Evolutionary conservation across 139 green algal genomes (phyloP).

Genomic region (Gonium pectorale): DNA sequence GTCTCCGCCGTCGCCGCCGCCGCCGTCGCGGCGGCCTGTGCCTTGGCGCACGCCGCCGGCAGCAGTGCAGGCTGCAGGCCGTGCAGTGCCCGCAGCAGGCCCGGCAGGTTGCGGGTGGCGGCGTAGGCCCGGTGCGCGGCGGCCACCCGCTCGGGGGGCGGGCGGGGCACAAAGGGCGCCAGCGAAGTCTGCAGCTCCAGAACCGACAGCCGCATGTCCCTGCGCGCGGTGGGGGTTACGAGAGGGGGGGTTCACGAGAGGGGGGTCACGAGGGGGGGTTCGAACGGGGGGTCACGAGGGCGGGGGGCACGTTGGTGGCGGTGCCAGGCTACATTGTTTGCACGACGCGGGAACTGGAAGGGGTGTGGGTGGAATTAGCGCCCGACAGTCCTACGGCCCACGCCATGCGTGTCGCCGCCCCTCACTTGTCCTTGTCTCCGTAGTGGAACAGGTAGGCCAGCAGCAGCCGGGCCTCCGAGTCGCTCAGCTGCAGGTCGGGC

Average conservation of each 20-base stretch:
- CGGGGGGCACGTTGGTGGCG: too few relatives aligned
- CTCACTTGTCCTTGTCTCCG: constrained; percentile 37
- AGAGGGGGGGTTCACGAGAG: too few relatives aligned
- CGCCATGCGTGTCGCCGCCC: too few relatives aligned
- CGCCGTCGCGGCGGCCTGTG: not conserved
- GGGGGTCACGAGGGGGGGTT: not conserved
- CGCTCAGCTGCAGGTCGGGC: not conserved
- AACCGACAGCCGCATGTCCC: constrained; percentile 12
- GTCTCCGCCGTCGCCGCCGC: not conserved
- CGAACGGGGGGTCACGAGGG: too few relatives aligned
- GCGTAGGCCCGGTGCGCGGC: not conserved
- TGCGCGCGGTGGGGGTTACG: too few relatives aligned
- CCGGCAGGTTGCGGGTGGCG: constrained; percentile 11
- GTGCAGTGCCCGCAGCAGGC: not conserved
- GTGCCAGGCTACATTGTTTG: too few relatives aligned
- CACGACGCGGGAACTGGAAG: too few relatives aligned
- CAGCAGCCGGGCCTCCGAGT: constrained; percentile 7
- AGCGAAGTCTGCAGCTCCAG: constrained; percentile 13
- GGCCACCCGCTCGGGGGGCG: not conserved
- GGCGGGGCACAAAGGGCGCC: constrained; percentile 24
- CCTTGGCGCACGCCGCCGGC: not conserved
- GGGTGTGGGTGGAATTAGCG: too few relatives aligned
- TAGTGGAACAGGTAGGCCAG: constrained; percentile 42
- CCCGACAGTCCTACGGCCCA: too few relatives aligned
- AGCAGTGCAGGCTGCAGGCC: constrained; percentile 16